Conservation (phyloP, 176 grass and related monocot genomes). For the Raddia guianensis region DNA sequence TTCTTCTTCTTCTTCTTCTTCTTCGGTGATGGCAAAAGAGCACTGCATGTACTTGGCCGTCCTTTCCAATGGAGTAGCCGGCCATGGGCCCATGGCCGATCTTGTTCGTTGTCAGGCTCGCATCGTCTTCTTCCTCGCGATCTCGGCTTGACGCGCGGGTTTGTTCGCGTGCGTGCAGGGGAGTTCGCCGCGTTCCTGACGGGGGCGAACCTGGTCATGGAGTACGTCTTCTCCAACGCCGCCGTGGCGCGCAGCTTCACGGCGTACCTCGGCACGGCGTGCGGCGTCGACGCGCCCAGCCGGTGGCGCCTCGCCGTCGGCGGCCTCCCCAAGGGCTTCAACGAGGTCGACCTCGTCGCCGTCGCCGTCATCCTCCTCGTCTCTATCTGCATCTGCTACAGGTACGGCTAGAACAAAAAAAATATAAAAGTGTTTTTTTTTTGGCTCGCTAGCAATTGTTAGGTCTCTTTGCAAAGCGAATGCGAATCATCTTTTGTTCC, state of each 20-base stretch:
- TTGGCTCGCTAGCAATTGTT: too few relatives aligned
- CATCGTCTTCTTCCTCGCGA: too few relatives aligned
- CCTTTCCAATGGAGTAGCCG: neutral
- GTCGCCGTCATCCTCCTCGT: slow-evolving; percentile 75
- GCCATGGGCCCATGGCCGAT: neutral
- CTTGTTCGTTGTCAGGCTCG: neutral
- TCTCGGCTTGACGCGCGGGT: too few relatives aligned
- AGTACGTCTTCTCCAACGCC: slow-evolving; percentile 99
- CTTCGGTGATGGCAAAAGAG: neutral
- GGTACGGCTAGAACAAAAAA: slow-evolving; percentile 36
- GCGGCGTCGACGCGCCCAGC: slow-evolving; percentile 63
- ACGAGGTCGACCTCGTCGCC: slow-evolving; percentile 83
- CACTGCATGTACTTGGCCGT: neutral
- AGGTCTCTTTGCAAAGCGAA: neutral
- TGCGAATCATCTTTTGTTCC: neutral
- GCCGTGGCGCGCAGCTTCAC: slow-evolving; percentile 97
- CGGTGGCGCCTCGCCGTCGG: slow-evolving; percentile 70
- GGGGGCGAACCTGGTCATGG: slow-evolving; percentile 92
- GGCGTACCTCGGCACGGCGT: slow-evolving; percentile 86
- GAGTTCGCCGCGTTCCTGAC: slow-evolving; percentile 96
- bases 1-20: neutral
- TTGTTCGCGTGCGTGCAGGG: slow-evolving; percentile 38
- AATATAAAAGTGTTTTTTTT: too few relatives aligned
- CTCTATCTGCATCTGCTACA: slow-evolving; percentile 91
- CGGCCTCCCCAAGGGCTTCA: slow-evolving; percentile 75